phyloP scores from a whole-genome alignment of 2,329 filamentous ascomycete genomes.

The Aspergillus oerlinghausenensis region DNA sequence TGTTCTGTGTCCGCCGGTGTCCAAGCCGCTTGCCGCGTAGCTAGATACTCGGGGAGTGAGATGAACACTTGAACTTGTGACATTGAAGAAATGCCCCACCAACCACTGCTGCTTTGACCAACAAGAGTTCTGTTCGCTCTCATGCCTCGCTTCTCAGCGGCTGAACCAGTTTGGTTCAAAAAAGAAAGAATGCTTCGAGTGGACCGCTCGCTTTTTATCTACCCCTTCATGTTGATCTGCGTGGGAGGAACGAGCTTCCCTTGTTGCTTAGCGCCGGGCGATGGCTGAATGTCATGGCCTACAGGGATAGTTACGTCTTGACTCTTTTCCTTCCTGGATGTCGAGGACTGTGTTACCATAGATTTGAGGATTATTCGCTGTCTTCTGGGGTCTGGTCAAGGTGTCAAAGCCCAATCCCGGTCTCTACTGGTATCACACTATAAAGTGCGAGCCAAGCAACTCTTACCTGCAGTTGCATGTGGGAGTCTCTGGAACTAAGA shows the following conservation, averaged over 20 bases:
- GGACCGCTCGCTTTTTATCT: too few relatives aligned
- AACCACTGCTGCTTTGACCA: not conserved
- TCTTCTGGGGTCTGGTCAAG: not conserved
- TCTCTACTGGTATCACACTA: not conserved
- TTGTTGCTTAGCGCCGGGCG: not conserved
- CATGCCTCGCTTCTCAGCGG: not conserved
- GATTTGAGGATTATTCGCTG: not conserved
- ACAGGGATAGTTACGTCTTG: not conserved
- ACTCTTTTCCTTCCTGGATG: not conserved
- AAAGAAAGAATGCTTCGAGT: too few relatives aligned
- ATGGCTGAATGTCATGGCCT: not conserved
- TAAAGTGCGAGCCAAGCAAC: not conserved
- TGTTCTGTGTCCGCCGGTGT: not conserved
- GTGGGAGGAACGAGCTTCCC: not conserved
- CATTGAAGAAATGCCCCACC: not conserved
- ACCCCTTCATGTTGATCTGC: not conserved
- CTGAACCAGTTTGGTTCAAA: not conserved
- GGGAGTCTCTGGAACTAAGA: not conserved
- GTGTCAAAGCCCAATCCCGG: not conserved
- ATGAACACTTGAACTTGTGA: not conserved
- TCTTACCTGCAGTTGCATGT: conserved; percentile 1
- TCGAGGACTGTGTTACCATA: not conserved
- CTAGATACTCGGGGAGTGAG: not conserved
- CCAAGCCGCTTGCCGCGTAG: not conserved
- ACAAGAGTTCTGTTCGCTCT: not conserved